Base-by-base conservation (phyloP, 2,329 filamentous ascomycete species). In the Fusarium secorum region DNA sequence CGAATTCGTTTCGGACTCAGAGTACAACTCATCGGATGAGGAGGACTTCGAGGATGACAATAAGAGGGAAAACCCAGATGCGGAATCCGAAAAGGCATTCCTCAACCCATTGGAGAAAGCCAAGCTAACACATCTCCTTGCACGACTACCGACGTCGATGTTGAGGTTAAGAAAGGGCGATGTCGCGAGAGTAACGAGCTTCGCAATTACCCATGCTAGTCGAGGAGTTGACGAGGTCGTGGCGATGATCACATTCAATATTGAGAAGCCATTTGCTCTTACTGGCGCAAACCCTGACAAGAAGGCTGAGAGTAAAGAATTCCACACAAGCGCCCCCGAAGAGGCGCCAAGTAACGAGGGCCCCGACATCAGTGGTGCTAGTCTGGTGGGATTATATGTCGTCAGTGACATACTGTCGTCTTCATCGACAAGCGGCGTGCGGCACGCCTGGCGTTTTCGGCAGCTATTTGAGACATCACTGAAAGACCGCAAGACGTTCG, bases 161-260 rank as follows among this genome's bases (percentile, higher is more conserved):
- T 88, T 90, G 4, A 91, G 88, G 72, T 85, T 98, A 30, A 88
- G 93, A 32, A 93, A 93, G 76, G 94, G 94, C 5, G 94, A 98
- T 76, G 89, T 98, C 48, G 95, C 94, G 3, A 88, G 94, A 9
- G 86, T 98, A 4, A 95, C 95, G 2, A 88, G 91, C 6, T 98
- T 98, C 80, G 95, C 95, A 17, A 94, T 98, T 60, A 91, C 91
- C 5, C 94, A 98, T 78, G 93, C 94, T 3, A 93, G 91, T 41
- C 87, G 90, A 24, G 96, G 95, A 20, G 92, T 93, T 17, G 93
- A 97, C 70, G 96, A 98, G 82, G 91, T 98, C 38, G 94, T 97
- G n/a, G 89, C 95, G 53, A 89, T 97, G 81, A 90, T 98, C 39
- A 88, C 97, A 1, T 86, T 90, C 2, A 98, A 99, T 75, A 86